Percentiles rank a stretch among this genome's conserved stretches.
Evolutionary conservation across 2,329 filamentous ascomycete species (phyloP).

Genomic region (Cercospora sp.): DNA sequence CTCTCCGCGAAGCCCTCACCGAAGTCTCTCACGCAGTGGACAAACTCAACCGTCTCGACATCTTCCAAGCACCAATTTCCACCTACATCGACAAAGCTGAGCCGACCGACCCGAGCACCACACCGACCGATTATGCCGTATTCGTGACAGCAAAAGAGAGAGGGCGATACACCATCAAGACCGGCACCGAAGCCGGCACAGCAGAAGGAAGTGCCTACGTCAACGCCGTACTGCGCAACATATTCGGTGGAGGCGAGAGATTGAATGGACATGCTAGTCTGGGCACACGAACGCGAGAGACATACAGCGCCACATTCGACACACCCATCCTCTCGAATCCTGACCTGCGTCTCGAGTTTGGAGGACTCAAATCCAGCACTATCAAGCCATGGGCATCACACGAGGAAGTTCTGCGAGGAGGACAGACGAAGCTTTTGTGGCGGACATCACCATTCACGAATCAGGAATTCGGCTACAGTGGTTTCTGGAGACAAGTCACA

Average conservation of each 20-base stretch:
- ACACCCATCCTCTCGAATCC: constrained; percentile 83
- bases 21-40: constrained; percentile 69
- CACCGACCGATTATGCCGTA: constrained; percentile 77
- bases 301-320: constrained; percentile 83
- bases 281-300: constrained; percentile 85
- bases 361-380: constrained; percentile 76
- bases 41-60: constrained; percentile 79
- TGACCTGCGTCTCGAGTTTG: constrained; percentile 73
- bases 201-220: constrained; percentile 91
- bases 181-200: constrained; percentile 90
- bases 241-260: constrained; percentile 91
- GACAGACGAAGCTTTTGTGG: constrained; percentile 75
- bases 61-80: constrained; percentile 80
- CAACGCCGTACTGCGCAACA: constrained; percentile 82
- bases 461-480: constrained; percentile 78
- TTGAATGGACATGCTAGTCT: constrained; percentile 83
- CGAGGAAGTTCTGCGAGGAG: constrained; percentile 82
- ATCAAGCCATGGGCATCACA: constrained; percentile 93
- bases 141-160: constrained; percentile 77
- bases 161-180: constrained; percentile 82
- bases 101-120: constrained; percentile 66
- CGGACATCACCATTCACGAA: constrained; percentile 58
- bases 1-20: constrained; percentile 73
- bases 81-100: constrained; percentile 79
- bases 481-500: constrained; percentile 86